Evolutionary conservation across 331 rosid genomes (phyloP), one percentile per base, ranked within the genome.

Genomic region (Prunus yedoensis): DNA sequence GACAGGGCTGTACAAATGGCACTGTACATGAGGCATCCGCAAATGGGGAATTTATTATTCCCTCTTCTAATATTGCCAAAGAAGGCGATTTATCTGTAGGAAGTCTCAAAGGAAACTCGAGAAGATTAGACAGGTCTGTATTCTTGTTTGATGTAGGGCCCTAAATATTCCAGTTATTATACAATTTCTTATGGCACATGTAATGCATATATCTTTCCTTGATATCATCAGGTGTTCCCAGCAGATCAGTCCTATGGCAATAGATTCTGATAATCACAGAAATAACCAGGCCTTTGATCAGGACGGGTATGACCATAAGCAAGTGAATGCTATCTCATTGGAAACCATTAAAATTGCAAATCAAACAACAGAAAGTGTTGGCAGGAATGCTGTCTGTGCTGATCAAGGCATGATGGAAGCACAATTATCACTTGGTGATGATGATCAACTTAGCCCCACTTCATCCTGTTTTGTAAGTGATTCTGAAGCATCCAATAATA

Each of bases 341-440:
- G 85, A 83, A 73, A 88, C 72, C 67, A 64, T 38, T 3, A 80
- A 77, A 72, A 74, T 61, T 49, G 82, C 56, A 71, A 76, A 61
- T 28, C 63, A 84, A 75, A 43, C 52, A 54, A 80, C 50, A 21
- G 85, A 77, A 49, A 73, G 71, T 38, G 67, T 76, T 68, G 77
- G 66, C 61, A n/a, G 57, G 53, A 82, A 80, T 30, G 64, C 81
- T 66, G 78, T 30, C 53, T 32, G 27, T 86, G 78, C 80, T 51
- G 86, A 83, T 84, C 82, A 79, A 46, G 71, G 74, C 83, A 77
- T 76, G 85, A 69, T 68, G 70, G 92, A 87, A 70, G 73, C 91
- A 71, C 91, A 84, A 74, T 64, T 89, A 80, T 87, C 88, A 68
- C 84, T 87, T 71, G 87, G 84, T 49, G 92, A 87, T 83, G 86